phyloP scores from a whole-genome alignment of 2,329 filamentous ascomycete genomes.

The Ophiostoma ips region DNA sequence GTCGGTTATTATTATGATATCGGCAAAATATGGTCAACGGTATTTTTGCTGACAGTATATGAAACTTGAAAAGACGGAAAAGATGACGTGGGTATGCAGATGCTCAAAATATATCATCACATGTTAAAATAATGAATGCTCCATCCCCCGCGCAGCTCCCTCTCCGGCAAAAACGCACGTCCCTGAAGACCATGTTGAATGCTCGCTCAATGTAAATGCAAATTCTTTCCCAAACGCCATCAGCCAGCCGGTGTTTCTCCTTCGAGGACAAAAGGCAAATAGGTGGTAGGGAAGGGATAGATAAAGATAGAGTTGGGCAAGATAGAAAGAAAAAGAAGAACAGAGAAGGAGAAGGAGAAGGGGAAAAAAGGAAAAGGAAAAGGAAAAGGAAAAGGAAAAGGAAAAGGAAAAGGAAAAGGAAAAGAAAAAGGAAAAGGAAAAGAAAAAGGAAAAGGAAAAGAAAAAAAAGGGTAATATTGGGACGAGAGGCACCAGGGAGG shows the following conservation, averaged over 20 bases:
- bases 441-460: no score
- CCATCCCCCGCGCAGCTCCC: no score
- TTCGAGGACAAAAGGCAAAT: neutral
- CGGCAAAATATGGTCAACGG: no score
- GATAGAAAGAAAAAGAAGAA: neutral
- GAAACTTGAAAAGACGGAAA: no score
- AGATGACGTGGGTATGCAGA: no score
- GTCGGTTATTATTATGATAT: no score
- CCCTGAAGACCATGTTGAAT: constrained; percentile 14
- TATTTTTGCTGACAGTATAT: no score
- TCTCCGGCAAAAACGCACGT: neutral
- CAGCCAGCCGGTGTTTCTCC: neutral
- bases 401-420: no score
- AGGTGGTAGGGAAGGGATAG: neutral
- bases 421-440: no score
- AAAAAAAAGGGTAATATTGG: no score
- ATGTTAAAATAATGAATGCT: neutral
- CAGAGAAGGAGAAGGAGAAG: neutral
- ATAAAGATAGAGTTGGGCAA: neutral
- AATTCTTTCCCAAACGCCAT: neutral
- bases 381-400: no score
- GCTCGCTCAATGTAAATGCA: constrained; percentile 10
- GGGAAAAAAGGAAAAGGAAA: no score
- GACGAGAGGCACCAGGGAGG: neutral
- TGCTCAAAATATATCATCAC: neutral